Base-by-base conservation (phyloP, 306 rosid species). In the Luffa aegyptiaca region DNA sequence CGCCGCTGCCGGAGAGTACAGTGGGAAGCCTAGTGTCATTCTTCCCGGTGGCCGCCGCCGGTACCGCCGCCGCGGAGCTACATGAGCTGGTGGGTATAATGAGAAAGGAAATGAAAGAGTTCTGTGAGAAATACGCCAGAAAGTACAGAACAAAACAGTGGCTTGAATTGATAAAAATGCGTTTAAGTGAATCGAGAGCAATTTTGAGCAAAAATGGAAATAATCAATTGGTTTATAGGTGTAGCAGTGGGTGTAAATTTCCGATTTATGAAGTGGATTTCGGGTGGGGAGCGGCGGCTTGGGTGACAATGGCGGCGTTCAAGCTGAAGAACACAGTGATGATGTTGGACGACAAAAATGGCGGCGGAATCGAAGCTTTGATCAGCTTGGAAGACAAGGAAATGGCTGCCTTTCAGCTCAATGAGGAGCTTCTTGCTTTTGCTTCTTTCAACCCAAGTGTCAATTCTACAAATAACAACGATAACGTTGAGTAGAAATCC, bases 261-360 rank as follows among this genome's bases (percentile, higher is more conserved):
- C 82, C 82, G 3, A 9, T 85, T n/a, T 85, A 82, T 45, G 74
- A 80, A 35, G 84, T 82, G 31, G 86, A 85, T 63, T 80, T 85
- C 55, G 85, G 85, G 13, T 80, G 83, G 87, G 87, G 87, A 35
- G 39, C 62, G 46, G 83, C 87, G 21, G 45, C 8, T 17, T 85
- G 86, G 86, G 77, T 74, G 5, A 71, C 77, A 0, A 73, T 62
- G 70, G 69, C 76, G 10, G 44, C 52, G 21, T 51, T 68, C 33
- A 16, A 8, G 49, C 0, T 73, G 31, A 79, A 75, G 68, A 83
- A 83, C n/a, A 31, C 51, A 1, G 35, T 83, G 5, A 33, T 79
- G 63, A 55, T 83, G 77, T 62, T 83, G 52, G 80, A 79, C 39
- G 42, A 66, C 16, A 79, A 59, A 41, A 42, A 74, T 79, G 85